These are phyloP conservation scores for Annona squamosa DNA, from an alignment of 164 flowering plant species.

Conservation along the genomic window DNA sequence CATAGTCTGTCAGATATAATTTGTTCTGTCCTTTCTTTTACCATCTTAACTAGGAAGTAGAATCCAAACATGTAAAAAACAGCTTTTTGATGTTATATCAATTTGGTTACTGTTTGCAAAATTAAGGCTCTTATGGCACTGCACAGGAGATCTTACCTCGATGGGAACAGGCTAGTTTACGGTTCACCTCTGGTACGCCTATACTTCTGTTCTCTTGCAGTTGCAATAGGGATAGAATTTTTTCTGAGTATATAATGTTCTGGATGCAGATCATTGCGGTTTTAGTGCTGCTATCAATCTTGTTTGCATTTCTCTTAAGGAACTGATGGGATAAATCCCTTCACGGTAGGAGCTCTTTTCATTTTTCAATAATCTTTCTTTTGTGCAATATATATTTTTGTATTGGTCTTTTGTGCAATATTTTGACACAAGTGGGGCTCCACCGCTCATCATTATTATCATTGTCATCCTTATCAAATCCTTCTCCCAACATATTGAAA, in stretches of 20 bases:
- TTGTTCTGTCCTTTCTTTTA: not conserved
- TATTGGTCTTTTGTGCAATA: too few relatives aligned
- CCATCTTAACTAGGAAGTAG: not conserved
- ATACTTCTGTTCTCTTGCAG: not conserved
- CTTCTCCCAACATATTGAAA: too few relatives aligned
- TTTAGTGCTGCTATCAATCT: constrained; percentile 33
- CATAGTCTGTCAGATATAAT: not conserved
- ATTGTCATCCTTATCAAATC: too few relatives aligned
- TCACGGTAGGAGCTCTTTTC: not conserved
- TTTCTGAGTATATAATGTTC: not conserved
- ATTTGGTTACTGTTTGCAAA: not conserved
- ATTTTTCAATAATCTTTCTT: not conserved
- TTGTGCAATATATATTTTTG: too few relatives aligned
- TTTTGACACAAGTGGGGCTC: too few relatives aligned
- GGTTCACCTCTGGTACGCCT: constrained; percentile 28
- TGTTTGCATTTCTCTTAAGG: constrained; percentile 30
- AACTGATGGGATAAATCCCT: constrained; percentile 16
- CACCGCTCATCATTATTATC: too few relatives aligned
- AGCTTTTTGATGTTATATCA: not conserved
- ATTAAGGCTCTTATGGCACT: constrained; percentile 5
- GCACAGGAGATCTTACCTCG: constrained; percentile 47
- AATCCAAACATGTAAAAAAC: not conserved
- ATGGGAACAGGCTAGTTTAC: constrained; percentile 25
- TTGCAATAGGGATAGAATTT: not conserved
- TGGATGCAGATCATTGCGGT: constrained; percentile 33